Base-by-base conservation (phyloP, 441 rosid genomes). In the Flueggea neowawraea region DNA sequence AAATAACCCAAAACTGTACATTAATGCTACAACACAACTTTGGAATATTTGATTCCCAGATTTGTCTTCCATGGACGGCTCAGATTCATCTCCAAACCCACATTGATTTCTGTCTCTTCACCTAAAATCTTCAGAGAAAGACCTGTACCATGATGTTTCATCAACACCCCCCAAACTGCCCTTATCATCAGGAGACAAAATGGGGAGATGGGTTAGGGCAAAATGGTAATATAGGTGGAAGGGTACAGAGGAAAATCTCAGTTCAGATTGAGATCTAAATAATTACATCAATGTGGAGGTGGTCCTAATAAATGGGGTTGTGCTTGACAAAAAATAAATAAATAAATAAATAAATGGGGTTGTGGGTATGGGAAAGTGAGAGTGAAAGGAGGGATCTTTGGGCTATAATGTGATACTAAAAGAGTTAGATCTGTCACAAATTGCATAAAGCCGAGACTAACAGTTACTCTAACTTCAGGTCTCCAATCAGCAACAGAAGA, bases 11-110 rank as follows among this genome's bases (percentile, higher is more conserved):
- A 59, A 64, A 31, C 17, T 71, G 70, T 57, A 62, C 59, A 59
- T 58, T 60, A 60, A 69, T 65, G 62, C 69, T n/a, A 54, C 5
- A 10, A 12, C 60, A 52, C 39, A 57, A 28, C 16, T 33, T 36
- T 31, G 57, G 5, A 61, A 68, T 73, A 68, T 71, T 57, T 73
- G 78, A 73, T 75, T 69, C 55, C 3, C 79, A 67, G 75, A 70
- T 79, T 71, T 68, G 79, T 75, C 88, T 58, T 77, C 56, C 64
- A 62, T 73, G 62, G 67, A 80, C 75, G 85, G 82, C 63, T 68
- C 71, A 49, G 85, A 78, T 75, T 63, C 60, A 39, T 6, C 32
- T 53, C 17, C 54, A 66, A 44, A 36, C 7, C 41, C 41, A 36
- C 41, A 36, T 57, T 8, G 41, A 36, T 36, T 36, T 8, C 9